Evolutionary conservation across 805 yeast species (phyloP).

Genomic region (Candida vaughaniae): DNA sequence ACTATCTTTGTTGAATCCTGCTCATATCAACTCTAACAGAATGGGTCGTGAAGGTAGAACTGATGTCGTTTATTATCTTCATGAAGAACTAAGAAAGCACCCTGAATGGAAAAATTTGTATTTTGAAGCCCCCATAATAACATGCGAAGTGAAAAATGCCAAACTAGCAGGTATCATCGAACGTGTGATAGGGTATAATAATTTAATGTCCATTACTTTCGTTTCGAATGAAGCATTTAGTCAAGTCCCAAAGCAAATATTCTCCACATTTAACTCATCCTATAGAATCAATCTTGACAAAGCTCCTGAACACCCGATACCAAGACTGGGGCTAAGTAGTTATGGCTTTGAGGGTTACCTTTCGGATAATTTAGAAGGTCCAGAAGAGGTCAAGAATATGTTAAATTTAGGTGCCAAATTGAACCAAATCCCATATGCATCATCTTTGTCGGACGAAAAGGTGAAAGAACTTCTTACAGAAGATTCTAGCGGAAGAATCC

Average conservation of each 20-base stretch:
- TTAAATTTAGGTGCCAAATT: slow-evolving; percentile 53
- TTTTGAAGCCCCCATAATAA: slow-evolving; percentile 73
- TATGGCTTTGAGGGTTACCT: slow-evolving; percentile 82
- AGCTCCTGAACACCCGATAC: slow-evolving; percentile 15
- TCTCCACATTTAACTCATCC: slow-evolving; percentile 46
- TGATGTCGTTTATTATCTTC: slow-evolving; percentile 13
- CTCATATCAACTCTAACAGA: background rate
- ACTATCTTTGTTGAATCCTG: background rate
- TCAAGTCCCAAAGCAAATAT: slow-evolving; percentile 30
- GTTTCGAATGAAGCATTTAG: slow-evolving; percentile 46
- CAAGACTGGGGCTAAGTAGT: slow-evolving; percentile 33
- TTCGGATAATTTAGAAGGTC: slow-evolving; percentile 71
- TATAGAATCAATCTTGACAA: slow-evolving; percentile 46
- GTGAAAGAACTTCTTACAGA: slow-evolving; percentile 36
- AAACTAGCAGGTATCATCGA: slow-evolving; percentile 57
- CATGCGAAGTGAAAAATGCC: slow-evolving; percentile 53
- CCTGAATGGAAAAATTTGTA: slow-evolving; percentile 42
- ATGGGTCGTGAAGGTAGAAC: background rate
- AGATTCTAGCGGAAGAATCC: slow-evolving; percentile 36
- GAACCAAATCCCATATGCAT: slow-evolving; percentile 62
- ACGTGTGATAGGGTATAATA: slow-evolving; percentile 50
- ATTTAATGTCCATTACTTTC: slow-evolving; percentile 65
- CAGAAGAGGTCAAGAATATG: slow-evolving; percentile 68
- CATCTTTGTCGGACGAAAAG: slow-evolving; percentile 42
- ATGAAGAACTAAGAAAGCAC: slow-evolving; percentile 39